phyloP scores from a whole-genome alignment of 345 rosid genomes.

The Melastoma malabathricum region DNA sequence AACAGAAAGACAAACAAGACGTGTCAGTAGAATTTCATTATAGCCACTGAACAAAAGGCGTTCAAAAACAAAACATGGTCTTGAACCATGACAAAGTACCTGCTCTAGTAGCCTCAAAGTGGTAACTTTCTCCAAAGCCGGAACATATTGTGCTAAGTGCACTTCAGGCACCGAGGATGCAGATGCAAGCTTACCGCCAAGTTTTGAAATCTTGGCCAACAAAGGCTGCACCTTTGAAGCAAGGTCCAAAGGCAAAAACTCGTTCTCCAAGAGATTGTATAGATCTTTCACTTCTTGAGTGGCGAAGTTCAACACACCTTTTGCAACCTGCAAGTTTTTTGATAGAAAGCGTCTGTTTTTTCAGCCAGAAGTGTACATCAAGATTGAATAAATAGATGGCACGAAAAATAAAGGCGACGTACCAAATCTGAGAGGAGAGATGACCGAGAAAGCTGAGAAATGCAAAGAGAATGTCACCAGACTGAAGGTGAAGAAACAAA shows the following conservation, averaged over 20 bases:
- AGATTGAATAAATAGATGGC: background rate
- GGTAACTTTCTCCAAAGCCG: conserved; percentile 77
- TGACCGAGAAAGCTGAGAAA: conserved; percentile 72
- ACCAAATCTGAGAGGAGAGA: conserved; percentile 85
- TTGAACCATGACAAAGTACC: conserved; percentile 23
- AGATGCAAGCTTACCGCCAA: conserved; percentile 83
- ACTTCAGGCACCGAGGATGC: conserved; percentile 89
- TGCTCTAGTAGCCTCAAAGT: conserved; percentile 84
- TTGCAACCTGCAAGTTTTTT: conserved; percentile 38
- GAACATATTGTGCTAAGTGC: conserved; percentile 68
- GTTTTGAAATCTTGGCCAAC: conserved; percentile 60
- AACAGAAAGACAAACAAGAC: conserved; percentile 2
- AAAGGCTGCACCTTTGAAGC: conserved; percentile 68
- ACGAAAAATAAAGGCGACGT: conserved; percentile 13
- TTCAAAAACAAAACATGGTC: background rate
- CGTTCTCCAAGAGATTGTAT: conserved; percentile 79
- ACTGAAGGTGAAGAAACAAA: background rate
- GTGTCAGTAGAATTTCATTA: background rate
- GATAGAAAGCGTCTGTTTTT: background rate
- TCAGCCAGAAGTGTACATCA: background rate
- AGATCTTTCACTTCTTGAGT: conserved; percentile 97
- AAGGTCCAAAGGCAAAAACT: conserved; percentile 75
- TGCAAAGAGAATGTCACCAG: conserved; percentile 7
- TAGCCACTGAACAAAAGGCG: background rate
- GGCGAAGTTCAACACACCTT: conserved; percentile 87